A percentile compares a stretch with the other conserved stretches of the same genome.
Conservation (phyloP, 2,329 filamentous ascomycete species). For the Purpureocillium takamizusanense region DNA sequence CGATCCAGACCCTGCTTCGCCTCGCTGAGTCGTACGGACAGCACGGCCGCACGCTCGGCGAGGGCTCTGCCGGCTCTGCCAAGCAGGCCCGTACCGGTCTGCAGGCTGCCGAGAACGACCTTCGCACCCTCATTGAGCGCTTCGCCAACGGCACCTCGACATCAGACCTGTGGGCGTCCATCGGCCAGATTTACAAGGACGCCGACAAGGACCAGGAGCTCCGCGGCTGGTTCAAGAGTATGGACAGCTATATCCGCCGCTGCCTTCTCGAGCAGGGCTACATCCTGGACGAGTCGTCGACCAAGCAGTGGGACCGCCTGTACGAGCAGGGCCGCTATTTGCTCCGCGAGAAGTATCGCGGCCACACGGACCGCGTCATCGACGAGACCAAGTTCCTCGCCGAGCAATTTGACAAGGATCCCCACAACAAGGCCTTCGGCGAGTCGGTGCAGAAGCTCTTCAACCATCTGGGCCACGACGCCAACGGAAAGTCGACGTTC, state of each 20-base stretch:
- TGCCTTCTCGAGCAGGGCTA: conserved; percentile 85
- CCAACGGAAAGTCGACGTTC: conserved; percentile 75
- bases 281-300: conserved; percentile 74
- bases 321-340: conserved; percentile 82
- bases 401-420: conserved; percentile 82
- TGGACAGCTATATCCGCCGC: conserved; percentile 71
- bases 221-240: conserved; percentile 75
- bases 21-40: conserved; percentile 78
- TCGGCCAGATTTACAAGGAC: conserved; percentile 78
- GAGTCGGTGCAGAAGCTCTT: conserved; percentile 75
- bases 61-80: conserved; percentile 58
- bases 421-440: conserved; percentile 75
- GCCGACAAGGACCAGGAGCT: conserved; percentile 82
- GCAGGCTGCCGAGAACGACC: conserved; percentile 64
- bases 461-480: conserved; percentile 75
- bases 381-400: conserved; percentile 87
- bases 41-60: conserved; percentile 58
- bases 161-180: conserved; percentile 75
- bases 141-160: conserved; percentile 92
- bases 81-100: conserved; percentile 65
- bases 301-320: conserved; percentile 71
- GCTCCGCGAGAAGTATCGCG: conserved; percentile 78
- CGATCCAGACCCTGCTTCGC: conserved; percentile 77
- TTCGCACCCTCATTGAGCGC: conserved; percentile 77
- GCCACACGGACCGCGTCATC: conserved; percentile 75